These are phyloP conservation scores for Lasiodiplodia hormozganensis DNA, from an alignment of 2,329 filamentous ascomycete species.

Conservation along the genomic window DNA sequence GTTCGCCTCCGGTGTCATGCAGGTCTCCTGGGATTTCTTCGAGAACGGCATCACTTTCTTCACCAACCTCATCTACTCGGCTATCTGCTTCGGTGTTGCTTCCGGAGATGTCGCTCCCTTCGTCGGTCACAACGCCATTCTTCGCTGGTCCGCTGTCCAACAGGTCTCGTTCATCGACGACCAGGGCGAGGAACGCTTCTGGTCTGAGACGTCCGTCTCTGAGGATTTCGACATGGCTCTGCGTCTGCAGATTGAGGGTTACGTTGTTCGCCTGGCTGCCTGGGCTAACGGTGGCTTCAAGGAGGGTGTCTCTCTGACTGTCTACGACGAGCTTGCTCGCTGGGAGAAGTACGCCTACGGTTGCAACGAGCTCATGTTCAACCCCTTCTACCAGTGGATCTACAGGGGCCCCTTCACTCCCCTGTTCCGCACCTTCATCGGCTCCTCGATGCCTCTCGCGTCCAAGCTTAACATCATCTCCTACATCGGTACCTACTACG, in stretches of 20 bases:
- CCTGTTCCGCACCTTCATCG: slow-evolving; percentile 67
- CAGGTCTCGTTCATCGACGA: slow-evolving; percentile 62
- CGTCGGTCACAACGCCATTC: slow-evolving; percentile 78
- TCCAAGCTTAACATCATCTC: slow-evolving; percentile 76
- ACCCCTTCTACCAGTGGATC: slow-evolving; percentile 69
- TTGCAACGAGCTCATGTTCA: slow-evolving; percentile 74
- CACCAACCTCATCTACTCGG: slow-evolving; percentile 78
- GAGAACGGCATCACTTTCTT: slow-evolving; percentile 70
- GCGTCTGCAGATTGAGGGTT: slow-evolving; percentile 72
- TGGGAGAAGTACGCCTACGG: slow-evolving; percentile 80
- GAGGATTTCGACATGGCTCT: slow-evolving; percentile 81
- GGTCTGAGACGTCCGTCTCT: slow-evolving; percentile 78
- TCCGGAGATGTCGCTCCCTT: slow-evolving; percentile 77
- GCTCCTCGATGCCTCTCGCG: slow-evolving; percentile 66
- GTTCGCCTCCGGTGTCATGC: slow-evolving; percentile 30
- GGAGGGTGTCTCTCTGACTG: slow-evolving; percentile 75
- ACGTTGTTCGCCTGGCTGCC: slow-evolving; percentile 70
- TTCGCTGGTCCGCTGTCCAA: slow-evolving; percentile 72
- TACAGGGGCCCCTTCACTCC: slow-evolving; percentile 69
- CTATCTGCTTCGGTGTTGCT: slow-evolving; percentile 73
- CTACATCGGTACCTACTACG: slow-evolving; percentile 76
- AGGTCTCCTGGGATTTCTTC: slow-evolving; percentile 26
- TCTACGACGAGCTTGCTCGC: slow-evolving; percentile 74
- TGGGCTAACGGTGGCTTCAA: slow-evolving; percentile 75
- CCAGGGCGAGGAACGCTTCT: slow-evolving; percentile 70